Evolutionary conservation across 2,329 filamentous ascomycete genomes (phyloP).

Genomic region (Torrubiella hemipterigena): DNA sequence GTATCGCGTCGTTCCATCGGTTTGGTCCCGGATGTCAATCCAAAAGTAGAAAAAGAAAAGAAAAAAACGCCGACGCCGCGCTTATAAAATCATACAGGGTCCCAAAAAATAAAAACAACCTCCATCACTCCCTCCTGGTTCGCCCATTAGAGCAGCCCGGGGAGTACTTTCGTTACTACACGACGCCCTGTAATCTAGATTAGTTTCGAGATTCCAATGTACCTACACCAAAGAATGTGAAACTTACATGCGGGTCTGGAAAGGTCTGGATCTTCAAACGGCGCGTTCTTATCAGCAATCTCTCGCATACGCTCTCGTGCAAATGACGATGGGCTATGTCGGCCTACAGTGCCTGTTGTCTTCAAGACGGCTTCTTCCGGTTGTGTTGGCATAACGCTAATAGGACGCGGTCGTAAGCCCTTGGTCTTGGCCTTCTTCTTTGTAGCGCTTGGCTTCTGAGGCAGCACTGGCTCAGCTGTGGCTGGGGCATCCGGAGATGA

Average conservation of each 20-base stretch:
- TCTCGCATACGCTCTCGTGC: conserved; percentile 30
- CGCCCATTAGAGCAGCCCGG: conserved; percentile 23
- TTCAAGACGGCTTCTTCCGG: conserved; percentile 20
- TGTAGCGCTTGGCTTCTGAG: conserved; percentile 4
- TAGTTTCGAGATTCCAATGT: neutral
- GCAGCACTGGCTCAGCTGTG: too few species aligned
- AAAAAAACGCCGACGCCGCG: conserved; percentile 3
- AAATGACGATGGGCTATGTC: conserved; percentile 29
- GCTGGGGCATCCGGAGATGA: too few species aligned
- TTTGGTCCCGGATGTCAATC: too few species aligned
- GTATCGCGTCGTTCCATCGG: too few species aligned
- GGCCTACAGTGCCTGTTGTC: conserved; percentile 16
- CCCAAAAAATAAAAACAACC: neutral
- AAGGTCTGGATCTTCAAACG: conserved; percentile 29
- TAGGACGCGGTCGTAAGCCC: conserved; percentile 13
- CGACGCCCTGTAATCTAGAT: conserved; percentile 23
- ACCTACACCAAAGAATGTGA: neutral
- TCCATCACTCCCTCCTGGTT: neutral
- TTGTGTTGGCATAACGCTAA: conserved; percentile 24
- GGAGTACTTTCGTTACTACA: conserved; percentile 30
- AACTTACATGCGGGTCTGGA: conserved; percentile 26
- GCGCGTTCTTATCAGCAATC: conserved; percentile 28
- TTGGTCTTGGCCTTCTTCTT: conserved; percentile 10
- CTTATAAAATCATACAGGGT: neutral
- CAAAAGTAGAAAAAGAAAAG: conserved; percentile 2